A percentile compares a stretch with the other conserved stretches of the same genome.
phyloP scores from a whole-genome alignment of 768 basidiomycete genomes.

The Termitomyces titanicus region DNA sequence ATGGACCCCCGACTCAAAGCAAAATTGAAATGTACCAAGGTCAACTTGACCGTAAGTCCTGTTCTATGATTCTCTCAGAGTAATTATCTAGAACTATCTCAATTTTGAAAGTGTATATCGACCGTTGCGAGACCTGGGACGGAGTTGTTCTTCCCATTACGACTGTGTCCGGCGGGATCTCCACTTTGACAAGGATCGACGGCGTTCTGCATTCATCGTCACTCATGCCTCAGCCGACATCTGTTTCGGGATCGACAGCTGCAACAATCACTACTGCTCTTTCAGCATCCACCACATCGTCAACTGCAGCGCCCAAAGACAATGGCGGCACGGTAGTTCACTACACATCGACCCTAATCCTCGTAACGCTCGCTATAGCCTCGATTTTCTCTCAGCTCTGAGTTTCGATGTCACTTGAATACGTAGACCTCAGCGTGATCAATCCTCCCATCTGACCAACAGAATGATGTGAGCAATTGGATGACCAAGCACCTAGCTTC shows the following conservation, averaged over 20 bases:
- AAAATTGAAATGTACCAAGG: not conserved
- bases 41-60: not conserved
- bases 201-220: not conserved
- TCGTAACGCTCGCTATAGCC: not conserved
- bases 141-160: not conserved
- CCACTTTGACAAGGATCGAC: not conserved
- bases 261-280: not conserved
- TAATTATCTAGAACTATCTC: not conserved
- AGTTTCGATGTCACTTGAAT: not conserved
- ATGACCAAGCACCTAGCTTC: not conserved
- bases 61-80: not conserved
- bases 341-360: not conserved
- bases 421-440: too few species aligned
- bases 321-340: not conserved
- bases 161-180: not conserved
- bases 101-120: not conserved
- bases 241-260: not conserved
- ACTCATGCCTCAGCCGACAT: not conserved
- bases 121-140: not conserved
- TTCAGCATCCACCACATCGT: not conserved
- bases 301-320: not conserved
- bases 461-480: not conserved
- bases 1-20: not conserved
- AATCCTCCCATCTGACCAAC: too few species aligned
- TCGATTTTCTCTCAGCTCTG: not conserved